These are phyloP conservation scores for Fusarium caatingaense DNA, from an alignment of 2,329 filamentous ascomycete genomes.

Conservation along the genomic window DNA sequence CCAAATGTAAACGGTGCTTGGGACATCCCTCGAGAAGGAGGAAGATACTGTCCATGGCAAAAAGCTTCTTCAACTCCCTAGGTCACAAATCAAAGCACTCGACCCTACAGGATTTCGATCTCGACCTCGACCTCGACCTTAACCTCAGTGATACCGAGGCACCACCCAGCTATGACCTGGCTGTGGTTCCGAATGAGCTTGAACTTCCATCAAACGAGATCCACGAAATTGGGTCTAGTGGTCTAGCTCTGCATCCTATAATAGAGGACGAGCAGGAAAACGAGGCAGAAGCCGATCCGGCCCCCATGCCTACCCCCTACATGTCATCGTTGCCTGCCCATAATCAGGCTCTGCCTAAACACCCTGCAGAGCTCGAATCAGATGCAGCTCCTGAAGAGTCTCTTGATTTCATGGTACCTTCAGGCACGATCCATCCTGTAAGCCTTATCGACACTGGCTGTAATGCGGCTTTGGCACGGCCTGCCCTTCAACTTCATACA, in stretches of 20 bases:
- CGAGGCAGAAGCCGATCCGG: conserved; percentile 38
- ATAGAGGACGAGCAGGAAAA: conserved; percentile 38
- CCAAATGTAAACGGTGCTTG: conserved; percentile 61
- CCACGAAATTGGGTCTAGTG: conserved; percentile 63
- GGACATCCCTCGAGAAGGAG: conserved; percentile 63
- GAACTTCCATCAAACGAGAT: conserved; percentile 65
- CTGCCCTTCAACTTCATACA: conserved; percentile 55
- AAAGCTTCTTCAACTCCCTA: conserved; percentile 64
- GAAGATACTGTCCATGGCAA: conserved; percentile 65
- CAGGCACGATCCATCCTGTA: conserved; percentile 42
- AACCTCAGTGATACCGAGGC: conserved; percentile 51
- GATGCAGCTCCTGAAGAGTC: conserved; percentile 34
- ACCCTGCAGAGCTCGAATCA: conserved; percentile 45
- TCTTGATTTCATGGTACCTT: conserved; percentile 46
- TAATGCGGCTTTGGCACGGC: conserved; percentile 43
- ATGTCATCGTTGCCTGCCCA: conserved; percentile 37
- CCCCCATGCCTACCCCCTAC: conserved; percentile 23
- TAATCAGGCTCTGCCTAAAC: conserved; percentile 34
- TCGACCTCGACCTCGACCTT: conserved; percentile 43
- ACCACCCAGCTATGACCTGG: conserved; percentile 61
- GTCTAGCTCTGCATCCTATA: conserved; percentile 52
- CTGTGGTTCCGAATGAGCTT: conserved; percentile 49
- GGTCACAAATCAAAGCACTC: conserved; percentile 59
- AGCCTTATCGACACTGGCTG: conserved; percentile 39
- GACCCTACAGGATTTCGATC: conserved; percentile 27